A percentile compares a stretch with the other conserved stretches of the same genome.
Conservation (phyloP, 83 land plant species). For the Thuja plicata region DNA sequence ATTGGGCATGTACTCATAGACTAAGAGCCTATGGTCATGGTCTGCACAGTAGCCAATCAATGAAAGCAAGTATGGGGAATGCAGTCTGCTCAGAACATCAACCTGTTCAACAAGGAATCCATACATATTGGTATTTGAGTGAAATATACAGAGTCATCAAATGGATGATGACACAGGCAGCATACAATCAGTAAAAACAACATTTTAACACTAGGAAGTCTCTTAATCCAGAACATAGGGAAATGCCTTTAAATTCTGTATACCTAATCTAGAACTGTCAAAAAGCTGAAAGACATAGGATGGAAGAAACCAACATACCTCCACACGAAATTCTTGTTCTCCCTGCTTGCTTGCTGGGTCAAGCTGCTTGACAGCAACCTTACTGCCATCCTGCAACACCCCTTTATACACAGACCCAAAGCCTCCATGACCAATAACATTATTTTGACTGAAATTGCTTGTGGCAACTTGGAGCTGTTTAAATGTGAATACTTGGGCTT, state of each 20-base stretch:
- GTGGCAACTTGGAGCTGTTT: conserved; percentile 80
- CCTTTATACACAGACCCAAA: conserved; percentile 77
- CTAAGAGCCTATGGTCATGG: conserved; percentile 57
- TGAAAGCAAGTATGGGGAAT: conserved; percentile 58
- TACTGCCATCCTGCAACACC: conserved; percentile 60
- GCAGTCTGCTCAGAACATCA: conserved; percentile 68
- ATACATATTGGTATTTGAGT: background rate
- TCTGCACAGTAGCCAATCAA: conserved; percentile 81
- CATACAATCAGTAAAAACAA: background rate
- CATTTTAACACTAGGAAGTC: background rate
- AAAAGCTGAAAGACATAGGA: background rate
- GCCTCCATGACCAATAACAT: conserved; percentile 77
- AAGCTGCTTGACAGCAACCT: conserved; percentile 75
- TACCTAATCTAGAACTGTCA: background rate
- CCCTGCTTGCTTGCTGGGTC: conserved; percentile 79
- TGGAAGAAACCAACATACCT: conserved; percentile 34
- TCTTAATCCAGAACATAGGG: background rate
- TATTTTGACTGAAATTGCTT: conserved; percentile 55
- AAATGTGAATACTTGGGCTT: conserved; percentile 65
- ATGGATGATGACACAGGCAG: background rate
- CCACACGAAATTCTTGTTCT: conserved; percentile 78
- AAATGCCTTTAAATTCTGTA: background rate
- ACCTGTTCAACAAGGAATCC: conserved; percentile 35
- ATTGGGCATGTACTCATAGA: conserved; percentile 83
- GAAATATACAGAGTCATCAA: background rate